Percentiles rank a stretch among this genome's conserved stretches.
Conservation (phyloP, 257 asterid species). For the Penstemon davidsonii region DNA sequence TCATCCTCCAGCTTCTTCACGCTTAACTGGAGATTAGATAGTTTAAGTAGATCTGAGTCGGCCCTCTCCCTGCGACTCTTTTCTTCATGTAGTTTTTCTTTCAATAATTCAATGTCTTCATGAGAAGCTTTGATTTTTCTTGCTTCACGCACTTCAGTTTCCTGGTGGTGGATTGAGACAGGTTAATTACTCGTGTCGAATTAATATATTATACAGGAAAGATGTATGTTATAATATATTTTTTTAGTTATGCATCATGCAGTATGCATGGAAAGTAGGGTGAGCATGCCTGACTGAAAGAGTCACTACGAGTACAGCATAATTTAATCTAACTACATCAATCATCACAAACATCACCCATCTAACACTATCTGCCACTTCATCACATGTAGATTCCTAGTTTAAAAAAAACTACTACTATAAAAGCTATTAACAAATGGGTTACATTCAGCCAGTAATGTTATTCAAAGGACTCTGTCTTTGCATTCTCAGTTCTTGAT, state of each 20-base stretch:
- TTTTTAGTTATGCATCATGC: conserved; percentile 11
- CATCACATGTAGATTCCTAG: conserved; percentile 20
- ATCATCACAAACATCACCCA: conserved; percentile 25
- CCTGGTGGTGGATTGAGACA: conserved; percentile 53
- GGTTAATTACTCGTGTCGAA: conserved; percentile 20
- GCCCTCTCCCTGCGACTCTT: conserved; percentile 79
- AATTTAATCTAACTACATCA: not conserved
- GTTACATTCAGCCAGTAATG: conserved; percentile 8
- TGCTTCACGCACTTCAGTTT: conserved; percentile 88
- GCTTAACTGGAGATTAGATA: conserved; percentile 51
- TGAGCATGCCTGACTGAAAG: not conserved
- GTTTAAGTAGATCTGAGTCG: conserved; percentile 70
- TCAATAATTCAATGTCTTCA: conserved; percentile 66
- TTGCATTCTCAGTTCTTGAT: not conserved
- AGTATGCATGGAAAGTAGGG: conserved; percentile 18
- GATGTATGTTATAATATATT: conserved; percentile 13
- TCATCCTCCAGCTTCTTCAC: conserved; percentile 71
- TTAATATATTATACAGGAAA: conserved; percentile 14
- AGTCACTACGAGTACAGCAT: conserved; percentile 18
- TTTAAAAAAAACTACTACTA: conserved; percentile 13
- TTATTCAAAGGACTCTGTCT: conserved; percentile 19
- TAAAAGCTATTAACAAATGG: conserved; percentile 8
- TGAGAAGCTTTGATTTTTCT: conserved; percentile 78
- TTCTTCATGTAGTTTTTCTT: conserved; percentile 86
- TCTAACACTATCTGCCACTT: conserved; percentile 21